A percentile compares a stretch with the other conserved stretches of the same genome.
Evolutionary conservation across 2,329 filamentous ascomycete species (phyloP).

Genomic region (Raffaelea deltoideospora): DNA sequence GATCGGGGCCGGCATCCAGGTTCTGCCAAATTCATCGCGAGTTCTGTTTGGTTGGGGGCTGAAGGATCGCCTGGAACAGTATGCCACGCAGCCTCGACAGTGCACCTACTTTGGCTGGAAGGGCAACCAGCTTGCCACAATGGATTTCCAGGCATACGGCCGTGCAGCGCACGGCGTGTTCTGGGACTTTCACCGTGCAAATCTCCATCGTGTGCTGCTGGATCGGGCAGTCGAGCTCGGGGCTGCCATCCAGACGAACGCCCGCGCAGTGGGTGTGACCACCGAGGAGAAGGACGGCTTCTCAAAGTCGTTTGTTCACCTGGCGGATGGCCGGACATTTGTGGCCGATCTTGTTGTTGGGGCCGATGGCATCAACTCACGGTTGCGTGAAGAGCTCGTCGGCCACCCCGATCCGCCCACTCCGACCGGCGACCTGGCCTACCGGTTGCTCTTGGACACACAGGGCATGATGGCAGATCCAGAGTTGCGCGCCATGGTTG

Average conservation of each 20-base stretch:
- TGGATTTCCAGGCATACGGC: conserved; percentile 7
- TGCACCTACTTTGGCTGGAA: conserved; percentile 8
- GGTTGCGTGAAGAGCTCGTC: conserved; percentile 5
- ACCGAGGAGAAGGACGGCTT: too few species aligned
- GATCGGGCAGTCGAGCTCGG: conserved; percentile 13
- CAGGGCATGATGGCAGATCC: conserved; percentile 15
- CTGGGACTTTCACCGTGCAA: conserved; percentile 18
- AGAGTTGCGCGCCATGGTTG: conserved; percentile 13
- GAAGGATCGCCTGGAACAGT: conserved; percentile 1
- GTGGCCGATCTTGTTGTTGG: conserved; percentile 21
- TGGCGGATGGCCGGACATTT: conserved; percentile 6
- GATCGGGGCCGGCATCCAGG: conserved; percentile 24
- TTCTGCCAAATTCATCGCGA: conserved; percentile 20
- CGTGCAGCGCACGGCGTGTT: conserved; percentile 14
- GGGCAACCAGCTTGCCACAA: conserved; percentile 5
- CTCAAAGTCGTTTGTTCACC: conserved; percentile 12
- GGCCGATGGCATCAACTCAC: conserved; percentile 22
- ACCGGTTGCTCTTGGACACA: conserved; percentile 17
- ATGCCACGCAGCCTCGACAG: conserved; percentile 4
- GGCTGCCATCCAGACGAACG: conserved; percentile 11
- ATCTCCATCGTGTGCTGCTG: conserved; percentile 17
- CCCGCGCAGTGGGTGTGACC: conserved; percentile 13
- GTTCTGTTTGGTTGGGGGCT: conserved; percentile 17
- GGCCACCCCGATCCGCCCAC: conserved; percentile 11
- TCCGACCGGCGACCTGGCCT: conserved; percentile 20